These are phyloP conservation scores for Rhizopogon sp. DNA, from an alignment of 768 basidiomycete species.

Conservation along the genomic window DNA sequence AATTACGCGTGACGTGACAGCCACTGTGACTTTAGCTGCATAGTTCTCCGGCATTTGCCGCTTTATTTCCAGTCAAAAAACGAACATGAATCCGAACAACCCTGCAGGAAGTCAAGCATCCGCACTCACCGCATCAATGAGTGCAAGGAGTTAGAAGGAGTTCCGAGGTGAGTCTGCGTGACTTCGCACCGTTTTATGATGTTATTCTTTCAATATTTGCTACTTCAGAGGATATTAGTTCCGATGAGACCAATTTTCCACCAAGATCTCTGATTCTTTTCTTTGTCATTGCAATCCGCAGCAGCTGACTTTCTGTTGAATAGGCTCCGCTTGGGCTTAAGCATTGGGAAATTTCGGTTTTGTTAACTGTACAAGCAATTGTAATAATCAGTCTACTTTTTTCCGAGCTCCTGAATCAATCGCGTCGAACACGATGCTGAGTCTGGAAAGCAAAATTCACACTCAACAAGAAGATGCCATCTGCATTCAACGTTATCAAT, in stretches of 20 bases:
- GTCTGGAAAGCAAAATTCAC: too few species aligned
- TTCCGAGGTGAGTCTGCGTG: slow-evolving; percentile 8
- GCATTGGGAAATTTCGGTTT: too few species aligned
- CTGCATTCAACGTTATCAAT: too few species aligned
- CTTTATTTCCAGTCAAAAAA: background rate
- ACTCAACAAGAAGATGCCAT: too few species aligned
- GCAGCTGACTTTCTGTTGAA: slow-evolving; percentile 1
- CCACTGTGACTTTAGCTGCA: slow-evolving; percentile 62
- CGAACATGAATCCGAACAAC: too few species aligned
- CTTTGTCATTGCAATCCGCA: background rate
- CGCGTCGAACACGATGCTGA: too few species aligned
- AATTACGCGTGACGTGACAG: slow-evolving; percentile 44
- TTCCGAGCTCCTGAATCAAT: too few species aligned
- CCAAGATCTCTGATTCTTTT: slow-evolving; percentile 63
- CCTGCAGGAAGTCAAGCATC: too few species aligned
- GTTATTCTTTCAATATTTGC: slow-evolving; percentile 55
- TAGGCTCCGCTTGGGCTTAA: background rate
- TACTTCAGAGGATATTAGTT: slow-evolving; percentile 52
- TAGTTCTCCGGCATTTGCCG: slow-evolving; percentile 41
- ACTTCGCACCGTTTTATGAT: slow-evolving; percentile 25
- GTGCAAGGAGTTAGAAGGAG: slow-evolving; percentile 1
- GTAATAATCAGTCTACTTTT: background rate
- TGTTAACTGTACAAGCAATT: background rate
- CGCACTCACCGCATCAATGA: too few species aligned
- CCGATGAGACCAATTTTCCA: slow-evolving; percentile 62